Conservation (phyloP, 2,329 filamentous ascomycete genomes). For the Canariomyces notabilis region DNA sequence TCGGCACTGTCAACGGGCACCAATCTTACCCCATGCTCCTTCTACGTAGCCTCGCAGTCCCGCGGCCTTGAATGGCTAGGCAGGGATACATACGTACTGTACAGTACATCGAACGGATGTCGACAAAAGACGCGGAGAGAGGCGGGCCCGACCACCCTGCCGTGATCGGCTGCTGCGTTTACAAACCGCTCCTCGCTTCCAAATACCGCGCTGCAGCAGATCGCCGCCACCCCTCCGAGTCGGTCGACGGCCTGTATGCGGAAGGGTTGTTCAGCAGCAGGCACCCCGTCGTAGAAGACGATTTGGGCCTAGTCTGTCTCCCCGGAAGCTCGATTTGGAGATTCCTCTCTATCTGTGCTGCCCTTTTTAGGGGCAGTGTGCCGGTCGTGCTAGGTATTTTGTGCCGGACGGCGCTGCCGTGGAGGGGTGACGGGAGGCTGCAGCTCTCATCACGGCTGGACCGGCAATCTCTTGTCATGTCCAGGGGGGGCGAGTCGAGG, state of each 20-base stretch:
- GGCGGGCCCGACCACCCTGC: not conserved
- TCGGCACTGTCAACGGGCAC: constrained; percentile 5
- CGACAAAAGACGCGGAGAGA: not conserved
- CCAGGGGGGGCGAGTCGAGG: constrained; percentile 37
- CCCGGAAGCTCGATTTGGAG: constrained; percentile 7
- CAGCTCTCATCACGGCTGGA: constrained; percentile 34
- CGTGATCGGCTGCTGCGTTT: not conserved
- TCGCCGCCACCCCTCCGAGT: not conserved
- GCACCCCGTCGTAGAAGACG: not conserved
- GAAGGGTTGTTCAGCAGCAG: not conserved
- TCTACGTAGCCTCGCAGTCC: not conserved
- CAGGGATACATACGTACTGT: too few species aligned
- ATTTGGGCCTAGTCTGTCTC: constrained; percentile 6
- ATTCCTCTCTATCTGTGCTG: constrained; percentile 1
- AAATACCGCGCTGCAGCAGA: not conserved
- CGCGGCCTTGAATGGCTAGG: not conserved
- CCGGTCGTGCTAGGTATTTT: constrained; percentile 7
- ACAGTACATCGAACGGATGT: not conserved
- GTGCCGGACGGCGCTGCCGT: constrained; percentile 12
- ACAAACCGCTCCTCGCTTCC: not conserved
- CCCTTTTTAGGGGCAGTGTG: constrained; percentile 18
- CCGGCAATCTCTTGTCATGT: constrained; percentile 29
- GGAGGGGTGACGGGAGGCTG: constrained; percentile 32
- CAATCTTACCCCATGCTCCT: constrained; percentile 1
- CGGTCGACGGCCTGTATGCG: not conserved